Percentiles rank a stretch among this genome's conserved stretches.
These are phyloP conservation scores for Hermanozyma aechmeae DNA, from an alignment of 805 yeast genomes.

Conservation along the genomic window DNA sequence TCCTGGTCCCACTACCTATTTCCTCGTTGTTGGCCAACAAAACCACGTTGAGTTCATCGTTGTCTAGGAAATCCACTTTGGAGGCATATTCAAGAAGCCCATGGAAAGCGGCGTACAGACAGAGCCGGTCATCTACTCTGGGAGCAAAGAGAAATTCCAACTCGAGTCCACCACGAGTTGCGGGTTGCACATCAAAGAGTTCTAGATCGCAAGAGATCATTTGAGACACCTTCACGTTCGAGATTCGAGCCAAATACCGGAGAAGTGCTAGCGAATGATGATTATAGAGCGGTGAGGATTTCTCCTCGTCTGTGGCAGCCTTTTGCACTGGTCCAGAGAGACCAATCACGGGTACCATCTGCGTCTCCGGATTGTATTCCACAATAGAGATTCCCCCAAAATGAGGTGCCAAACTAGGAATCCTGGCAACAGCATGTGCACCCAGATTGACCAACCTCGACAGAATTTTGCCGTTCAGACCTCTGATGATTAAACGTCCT, in stretches of 20 bases:
- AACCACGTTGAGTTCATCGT: constrained; percentile 21
- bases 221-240: constrained; percentile 12
- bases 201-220: constrained; percentile 27
- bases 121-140: constrained; percentile 32
- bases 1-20: constrained; percentile 29
- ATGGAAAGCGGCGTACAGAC: constrained; percentile 28
- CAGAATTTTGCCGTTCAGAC: constrained; percentile 12
- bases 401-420: constrained; percentile 33
- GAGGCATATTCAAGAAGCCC: constrained; percentile 16
- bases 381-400: constrained; percentile 18
- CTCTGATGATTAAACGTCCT: constrained; percentile 22
- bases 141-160: constrained; percentile 31
- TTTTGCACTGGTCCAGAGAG: constrained; percentile 2
- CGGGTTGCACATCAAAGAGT: constrained; percentile 25
- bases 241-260: constrained; percentile 19
- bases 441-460: constrained; percentile 22
- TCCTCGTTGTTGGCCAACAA: constrained; percentile 33
- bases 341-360: constrained; percentile 31
- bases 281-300: constrained; percentile 14
- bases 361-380: constrained; percentile 26
- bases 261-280: constrained; percentile 25
- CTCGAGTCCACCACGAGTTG: constrained; percentile 26
- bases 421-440: constrained; percentile 26
- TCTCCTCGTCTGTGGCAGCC: constrained; percentile 24
- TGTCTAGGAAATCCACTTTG: constrained; percentile 7